Base-by-base conservation (phyloP, 2,329 filamentous ascomycete species). In the Hymenoscyphus infarciens region DNA sequence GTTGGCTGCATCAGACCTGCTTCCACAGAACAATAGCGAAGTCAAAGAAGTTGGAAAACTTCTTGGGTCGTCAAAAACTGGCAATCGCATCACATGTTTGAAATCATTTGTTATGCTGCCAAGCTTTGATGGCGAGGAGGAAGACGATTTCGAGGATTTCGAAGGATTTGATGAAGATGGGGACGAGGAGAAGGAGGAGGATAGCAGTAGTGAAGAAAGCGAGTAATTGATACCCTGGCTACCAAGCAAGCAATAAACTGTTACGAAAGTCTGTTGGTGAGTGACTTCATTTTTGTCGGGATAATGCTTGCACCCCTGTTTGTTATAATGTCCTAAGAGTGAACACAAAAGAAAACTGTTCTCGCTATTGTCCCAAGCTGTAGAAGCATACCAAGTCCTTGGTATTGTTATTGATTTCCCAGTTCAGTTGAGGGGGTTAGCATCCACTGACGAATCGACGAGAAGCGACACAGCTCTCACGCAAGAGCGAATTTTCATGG, bases 71-170 rank as follows among this genome's bases (percentile, higher is more conserved):
- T 95, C 95, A 72, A 89, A 93, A 76, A 97, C 93, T 25, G 87
- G 88, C 55, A 93, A 94, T 74, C 82, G 95, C 62, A 92, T 98
- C 68, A 98, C 93, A 42, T 98, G 95, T 74, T 74, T 98, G 71
- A 87, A 86, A 70, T 89, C 89, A 25, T 98, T 96, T 78, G 80
- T 91, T 66, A 96, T 98, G 91, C 83, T 90, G 75, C 83, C 87
- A 69, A 80, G 82, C 56, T 83, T 85, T 16, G 85, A 87, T 49
- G 83, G 82, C 25, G 79, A 81, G 54, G 86, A 86, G 69, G 70
- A 70, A 8, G 56, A 65, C 22, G 68, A 69, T 55, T 65, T 67
- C 31, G 67, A 70, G n/a, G 67, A 69, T 25, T 67, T 68, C 52
- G 69, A 73, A 31, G 68, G 65, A 11, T 62, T 69, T 49, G 65